Evolutionary conservation across 345 rosid species (phyloP).

Genomic region (Boechera retrofracta): DNA sequence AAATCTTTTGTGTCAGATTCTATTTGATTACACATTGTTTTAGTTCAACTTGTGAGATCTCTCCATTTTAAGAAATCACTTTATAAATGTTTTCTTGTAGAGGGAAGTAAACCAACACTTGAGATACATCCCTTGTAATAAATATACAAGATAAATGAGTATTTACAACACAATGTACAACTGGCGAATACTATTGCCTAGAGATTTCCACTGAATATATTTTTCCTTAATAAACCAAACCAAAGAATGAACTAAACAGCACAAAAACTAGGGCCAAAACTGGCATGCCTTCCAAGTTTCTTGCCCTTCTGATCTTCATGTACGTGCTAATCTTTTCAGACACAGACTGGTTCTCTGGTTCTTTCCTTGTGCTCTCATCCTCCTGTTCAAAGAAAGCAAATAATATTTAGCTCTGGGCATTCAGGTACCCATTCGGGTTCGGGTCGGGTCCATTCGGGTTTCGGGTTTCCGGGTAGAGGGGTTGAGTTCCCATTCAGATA

Average conservation of each 20-base stretch:
- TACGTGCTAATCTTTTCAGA: neutral
- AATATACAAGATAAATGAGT: conserved; percentile 14
- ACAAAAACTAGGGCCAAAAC: conserved; percentile 25
- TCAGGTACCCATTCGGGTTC: too few relatives aligned
- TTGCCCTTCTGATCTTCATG: conserved; percentile 5
- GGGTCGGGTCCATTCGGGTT: too few relatives aligned
- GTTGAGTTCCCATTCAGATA: too few relatives aligned
- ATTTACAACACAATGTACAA: conserved; percentile 37
- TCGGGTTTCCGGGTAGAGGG: too few relatives aligned
- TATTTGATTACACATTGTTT: neutral
- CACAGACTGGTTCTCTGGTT: conserved; percentile 7
- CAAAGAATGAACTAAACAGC: conserved; percentile 37
- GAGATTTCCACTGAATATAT: conserved; percentile 9
- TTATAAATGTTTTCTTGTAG: neutral
- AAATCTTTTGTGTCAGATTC: conserved; percentile 8
- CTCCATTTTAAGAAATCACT: conserved; percentile 5
- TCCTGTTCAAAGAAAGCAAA: conserved; percentile 28
- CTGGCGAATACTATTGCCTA: conserved; percentile 14
- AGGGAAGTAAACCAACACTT: neutral
- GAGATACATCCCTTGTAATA: conserved; percentile 13
- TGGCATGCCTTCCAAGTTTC: conserved; percentile 24
- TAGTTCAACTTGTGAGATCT: neutral
- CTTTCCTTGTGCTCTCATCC: conserved; percentile 36
- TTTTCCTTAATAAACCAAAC: conserved; percentile 23
- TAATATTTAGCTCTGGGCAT: too few relatives aligned